Conservation (phyloP, 805 yeast species). For the Yarrowia alimentaria region DNA sequence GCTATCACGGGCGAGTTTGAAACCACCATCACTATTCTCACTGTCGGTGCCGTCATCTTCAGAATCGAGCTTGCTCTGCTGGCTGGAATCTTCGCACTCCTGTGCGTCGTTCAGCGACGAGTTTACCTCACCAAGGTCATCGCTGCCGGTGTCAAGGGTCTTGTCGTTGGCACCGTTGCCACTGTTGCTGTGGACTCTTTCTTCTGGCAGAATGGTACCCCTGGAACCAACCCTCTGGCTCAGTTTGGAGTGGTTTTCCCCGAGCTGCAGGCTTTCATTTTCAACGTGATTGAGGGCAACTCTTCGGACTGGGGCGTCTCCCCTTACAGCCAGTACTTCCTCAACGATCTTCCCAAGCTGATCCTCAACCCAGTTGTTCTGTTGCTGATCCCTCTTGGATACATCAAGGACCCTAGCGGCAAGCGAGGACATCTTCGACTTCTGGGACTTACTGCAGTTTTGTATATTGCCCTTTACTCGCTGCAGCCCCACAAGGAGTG, state of each 20-base stretch:
- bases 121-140: slow-evolving; percentile 44
- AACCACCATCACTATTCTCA: slow-evolving; percentile 51
- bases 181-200: slow-evolving; percentile 63
- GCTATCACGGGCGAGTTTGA: slow-evolving; percentile 52
- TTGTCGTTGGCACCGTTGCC: slow-evolving; percentile 48
- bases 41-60: slow-evolving; percentile 65
- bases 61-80: slow-evolving; percentile 64
- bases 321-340: slow-evolving; percentile 68
- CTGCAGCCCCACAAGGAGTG: slow-evolving; percentile 91
- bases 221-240: slow-evolving; percentile 12
- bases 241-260: slow-evolving; percentile 53
- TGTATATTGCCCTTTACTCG: slow-evolving; percentile 65
- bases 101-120: slow-evolving; percentile 49
- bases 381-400: slow-evolving; percentile 46
- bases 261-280: slow-evolving; percentile 68
- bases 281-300: slow-evolving; percentile 74
- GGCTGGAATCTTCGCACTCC: slow-evolving; percentile 45
- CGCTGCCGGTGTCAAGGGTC: slow-evolving; percentile 45
- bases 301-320: slow-evolving; percentile 81
- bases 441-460: slow-evolving; percentile 50
- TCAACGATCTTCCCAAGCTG: slow-evolving; percentile 48
- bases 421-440: slow-evolving; percentile 42
- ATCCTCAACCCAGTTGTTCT: slow-evolving; percentile 40
- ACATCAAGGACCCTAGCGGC: slow-evolving; percentile 43
- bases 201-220: slow-evolving; percentile 58